These are phyloP conservation scores for Gaertneriomyces sp. DNA, from an alignment of 192 early-diverging fungal genomes.

Conservation along the genomic window DNA sequence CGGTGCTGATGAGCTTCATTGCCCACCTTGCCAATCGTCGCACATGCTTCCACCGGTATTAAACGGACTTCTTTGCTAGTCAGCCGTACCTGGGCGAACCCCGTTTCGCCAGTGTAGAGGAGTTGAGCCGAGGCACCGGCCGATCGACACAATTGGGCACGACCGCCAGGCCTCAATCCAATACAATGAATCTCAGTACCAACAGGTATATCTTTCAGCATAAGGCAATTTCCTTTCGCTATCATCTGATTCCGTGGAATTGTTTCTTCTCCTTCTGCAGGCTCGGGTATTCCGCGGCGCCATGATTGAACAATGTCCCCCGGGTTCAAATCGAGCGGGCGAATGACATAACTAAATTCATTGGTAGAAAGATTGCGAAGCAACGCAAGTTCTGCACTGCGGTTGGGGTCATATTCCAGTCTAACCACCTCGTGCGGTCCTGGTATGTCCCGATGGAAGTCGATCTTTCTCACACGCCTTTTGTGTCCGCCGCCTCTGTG, in stretches of 20 bases:
- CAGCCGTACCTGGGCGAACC: constrained; percentile 81
- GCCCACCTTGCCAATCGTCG: constrained; percentile 85
- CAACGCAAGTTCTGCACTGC: constrained; percentile 81
- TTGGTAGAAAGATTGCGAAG: constrained; percentile 74
- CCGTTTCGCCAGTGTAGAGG: constrained; percentile 68
- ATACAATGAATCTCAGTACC: constrained; percentile 88
- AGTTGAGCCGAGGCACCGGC: constrained; percentile 87
- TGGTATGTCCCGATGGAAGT: constrained; percentile 73
- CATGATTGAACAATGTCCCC: constrained; percentile 72
- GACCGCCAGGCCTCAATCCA: constrained; percentile 70
- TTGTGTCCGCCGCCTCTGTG: constrained; percentile 94
- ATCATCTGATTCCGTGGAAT: constrained; percentile 49
- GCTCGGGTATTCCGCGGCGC: constrained; percentile 38
- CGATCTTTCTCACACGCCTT: constrained; percentile 78
- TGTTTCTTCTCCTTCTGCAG: constrained; percentile 16
- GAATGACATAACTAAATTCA: constrained; percentile 81
- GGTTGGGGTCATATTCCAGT: constrained; percentile 93
- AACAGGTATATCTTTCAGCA: constrained; percentile 84
- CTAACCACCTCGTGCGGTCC: constrained; percentile 80
- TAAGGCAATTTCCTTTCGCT: constrained; percentile 86
- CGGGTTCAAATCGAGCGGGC: constrained; percentile 68
- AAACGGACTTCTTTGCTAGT: constrained; percentile 83
- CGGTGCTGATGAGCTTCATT: constrained; percentile 88
- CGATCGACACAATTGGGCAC: constrained; percentile 72
- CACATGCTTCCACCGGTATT: constrained; percentile 76